phyloP scores from a whole-genome alignment of 306 rosid species.

The Sicyos edulis region DNA sequence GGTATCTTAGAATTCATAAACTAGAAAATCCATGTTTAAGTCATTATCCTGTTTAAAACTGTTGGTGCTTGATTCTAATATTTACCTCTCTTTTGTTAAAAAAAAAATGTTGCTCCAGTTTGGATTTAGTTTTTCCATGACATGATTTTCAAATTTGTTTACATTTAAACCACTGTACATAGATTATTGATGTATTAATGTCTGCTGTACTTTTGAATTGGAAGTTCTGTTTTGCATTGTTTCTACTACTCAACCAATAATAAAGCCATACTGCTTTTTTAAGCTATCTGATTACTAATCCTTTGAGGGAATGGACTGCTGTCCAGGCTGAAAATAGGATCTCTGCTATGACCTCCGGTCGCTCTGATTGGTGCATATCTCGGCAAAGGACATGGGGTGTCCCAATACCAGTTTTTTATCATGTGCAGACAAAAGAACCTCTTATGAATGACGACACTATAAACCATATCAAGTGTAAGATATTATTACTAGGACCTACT shows the following conservation, averaged over 20 bases:
- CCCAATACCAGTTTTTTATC: conserved; percentile 98
- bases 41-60: neutral
- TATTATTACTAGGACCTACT: conserved; percentile 10
- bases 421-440: conserved; percentile 72
- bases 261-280: neutral
- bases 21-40: neutral
- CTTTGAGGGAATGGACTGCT: conserved; percentile 6
- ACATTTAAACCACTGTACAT: neutral
- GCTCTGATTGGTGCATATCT: conserved; percentile 98
- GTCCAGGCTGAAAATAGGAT: conserved; percentile 91
- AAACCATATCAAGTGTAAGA: conserved; percentile 70
- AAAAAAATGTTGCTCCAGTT: neutral
- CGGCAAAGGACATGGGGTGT: conserved; percentile 99
- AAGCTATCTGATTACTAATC: conserved; percentile 9
- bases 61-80: neutral
- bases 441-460: conserved; percentile 89
- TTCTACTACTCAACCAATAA: neutral
- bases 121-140: neutral
- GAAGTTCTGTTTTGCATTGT: neutral
- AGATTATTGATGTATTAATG: neutral
- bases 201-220: neutral
- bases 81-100: neutral
- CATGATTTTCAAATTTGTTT: neutral
- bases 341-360: conserved; percentile 82
- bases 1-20: conserved; percentile 37